Percentiles rank a stretch among this genome's conserved stretches.
Conservation (phyloP, 2,329 filamentous ascomycete genomes). For the Lachnellula suecica region DNA sequence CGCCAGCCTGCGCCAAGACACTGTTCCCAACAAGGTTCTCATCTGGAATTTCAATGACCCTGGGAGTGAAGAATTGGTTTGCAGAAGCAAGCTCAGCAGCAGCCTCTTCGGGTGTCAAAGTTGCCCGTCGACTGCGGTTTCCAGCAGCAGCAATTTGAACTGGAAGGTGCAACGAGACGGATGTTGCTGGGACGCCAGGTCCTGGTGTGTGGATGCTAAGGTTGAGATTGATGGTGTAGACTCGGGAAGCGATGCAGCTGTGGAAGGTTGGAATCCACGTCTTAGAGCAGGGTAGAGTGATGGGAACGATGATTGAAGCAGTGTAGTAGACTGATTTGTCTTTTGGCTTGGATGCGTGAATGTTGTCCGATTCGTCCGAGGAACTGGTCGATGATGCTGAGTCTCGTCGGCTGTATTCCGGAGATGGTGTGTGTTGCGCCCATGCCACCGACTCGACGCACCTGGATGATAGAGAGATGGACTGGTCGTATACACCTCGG, state of each 20-base stretch:
- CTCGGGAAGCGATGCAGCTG: conserved; percentile 63
- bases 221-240: conserved; percentile 59
- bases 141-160: conserved; percentile 30
- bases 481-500: conserved; percentile 25
- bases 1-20: conserved; percentile 14
- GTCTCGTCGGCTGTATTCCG: conserved; percentile 20
- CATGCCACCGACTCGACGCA: conserved; percentile 32
- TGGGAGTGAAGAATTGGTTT: conserved; percentile 27
- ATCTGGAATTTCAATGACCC: conserved; percentile 28
- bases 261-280: conserved; percentile 69
- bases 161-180: conserved; percentile 30
- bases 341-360: conserved; percentile 4
- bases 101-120: conserved; percentile 19
- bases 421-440: conserved; percentile 25
- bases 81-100: conserved; percentile 28
- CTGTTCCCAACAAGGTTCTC: conserved; percentile 26
- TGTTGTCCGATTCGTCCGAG: conserved; percentile 23
- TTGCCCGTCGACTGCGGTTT: conserved; percentile 11
- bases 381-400: conserved; percentile 29
- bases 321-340: conserved; percentile 46
- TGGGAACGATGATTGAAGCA: conserved; percentile 60
- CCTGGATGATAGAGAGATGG: conserved; percentile 29
- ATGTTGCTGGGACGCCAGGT: conserved; percentile 36
- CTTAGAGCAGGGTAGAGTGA: conserved; percentile 60
- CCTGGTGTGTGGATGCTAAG: conserved; percentile 53